These are phyloP conservation scores for Bruguiera hainesii DNA, from an alignment of 441 rosid species.

Conservation along the genomic window DNA sequence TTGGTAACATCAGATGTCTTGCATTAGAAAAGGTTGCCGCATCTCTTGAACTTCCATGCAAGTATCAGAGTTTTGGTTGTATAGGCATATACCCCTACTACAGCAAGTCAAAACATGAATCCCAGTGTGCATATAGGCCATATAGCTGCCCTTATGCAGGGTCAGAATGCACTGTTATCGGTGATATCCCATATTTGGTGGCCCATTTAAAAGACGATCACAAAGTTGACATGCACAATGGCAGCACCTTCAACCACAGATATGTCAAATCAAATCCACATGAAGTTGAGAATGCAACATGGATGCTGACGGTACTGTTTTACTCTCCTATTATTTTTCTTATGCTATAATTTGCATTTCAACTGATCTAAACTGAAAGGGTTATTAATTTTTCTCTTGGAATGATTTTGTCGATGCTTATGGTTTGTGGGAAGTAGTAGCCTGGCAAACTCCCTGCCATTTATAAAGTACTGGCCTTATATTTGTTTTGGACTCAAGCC, in stretches of 20 bases:
- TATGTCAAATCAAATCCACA: constrained; percentile 76
- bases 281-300: constrained; percentile 78
- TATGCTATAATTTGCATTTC: constrained; percentile 2
- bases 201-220: constrained; percentile 69
- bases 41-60: constrained; percentile 75
- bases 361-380: neutral
- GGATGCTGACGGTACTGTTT: constrained; percentile 67
- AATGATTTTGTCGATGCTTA: neutral
- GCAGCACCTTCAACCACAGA: constrained; percentile 74
- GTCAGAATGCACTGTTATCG: constrained; percentile 66
- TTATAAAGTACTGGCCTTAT: neutral
- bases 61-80: constrained; percentile 65
- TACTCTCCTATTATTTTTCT: constrained; percentile 2
- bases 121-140: constrained; percentile 53
- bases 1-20: constrained; percentile 77
- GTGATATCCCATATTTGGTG: constrained; percentile 67
- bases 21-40: constrained; percentile 79
- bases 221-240: constrained; percentile 77
- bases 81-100: constrained; percentile 63
- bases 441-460: too few relatives aligned
- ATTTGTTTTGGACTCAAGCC: neutral
- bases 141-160: constrained; percentile 76
- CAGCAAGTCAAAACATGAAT: constrained; percentile 74
- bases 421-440: neutral
- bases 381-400: neutral